A percentile compares a stretch with the other conserved stretches of the same genome.
Evolutionary conservation across 1,284 basidiomycete genomes (phyloP).

Genomic region (Waitea zeae): DNA sequence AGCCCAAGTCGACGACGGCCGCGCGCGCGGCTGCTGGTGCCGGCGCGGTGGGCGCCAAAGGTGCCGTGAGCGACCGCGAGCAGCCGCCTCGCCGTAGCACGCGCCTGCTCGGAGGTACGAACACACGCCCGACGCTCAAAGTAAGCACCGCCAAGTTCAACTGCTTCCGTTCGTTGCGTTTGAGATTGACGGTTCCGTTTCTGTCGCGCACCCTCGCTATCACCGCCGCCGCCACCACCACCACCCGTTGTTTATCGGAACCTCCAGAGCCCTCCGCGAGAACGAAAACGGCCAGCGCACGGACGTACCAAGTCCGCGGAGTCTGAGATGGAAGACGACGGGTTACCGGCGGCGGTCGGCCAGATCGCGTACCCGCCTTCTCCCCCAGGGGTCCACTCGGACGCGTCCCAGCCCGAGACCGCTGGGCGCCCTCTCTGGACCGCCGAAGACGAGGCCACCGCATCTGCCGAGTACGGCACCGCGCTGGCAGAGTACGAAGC

Average conservation of each 20-base stretch:
- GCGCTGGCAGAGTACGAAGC: conserved; percentile 70
- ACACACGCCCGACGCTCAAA: conserved; percentile 29
- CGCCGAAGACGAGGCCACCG: conserved; percentile 40
- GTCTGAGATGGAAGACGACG: conserved; percentile 63
- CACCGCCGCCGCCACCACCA: too few relatives aligned
- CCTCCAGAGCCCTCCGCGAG: conserved; percentile 21
- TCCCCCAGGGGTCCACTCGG: conserved; percentile 40
- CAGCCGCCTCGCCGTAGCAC: conserved; percentile 63
- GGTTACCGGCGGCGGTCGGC: conserved; percentile 18
- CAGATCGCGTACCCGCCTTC: conserved; percentile 40
- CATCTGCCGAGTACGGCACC: conserved; percentile 51
- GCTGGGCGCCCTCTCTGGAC: conserved; percentile 23
- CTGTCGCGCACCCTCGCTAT: too few relatives aligned
- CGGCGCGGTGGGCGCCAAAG: conserved; percentile 20
- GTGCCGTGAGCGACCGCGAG: conserved; percentile 18
- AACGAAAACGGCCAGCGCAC: conserved; percentile 32
- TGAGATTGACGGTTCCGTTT: not conserved
- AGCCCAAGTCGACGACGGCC: conserved; percentile 41
- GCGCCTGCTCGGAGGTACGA: conserved; percentile 36
- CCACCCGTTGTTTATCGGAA: not conserved
- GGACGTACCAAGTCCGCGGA: conserved; percentile 40
- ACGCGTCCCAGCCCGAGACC: conserved; percentile 37
- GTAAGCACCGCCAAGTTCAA: conserved; percentile 9
- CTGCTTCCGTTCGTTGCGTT: not conserved
- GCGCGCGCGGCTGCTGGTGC: conserved; percentile 23